These are phyloP conservation scores for Populus euphratica DNA, from an alignment of 345 rosid species.

Conservation along the genomic window DNA sequence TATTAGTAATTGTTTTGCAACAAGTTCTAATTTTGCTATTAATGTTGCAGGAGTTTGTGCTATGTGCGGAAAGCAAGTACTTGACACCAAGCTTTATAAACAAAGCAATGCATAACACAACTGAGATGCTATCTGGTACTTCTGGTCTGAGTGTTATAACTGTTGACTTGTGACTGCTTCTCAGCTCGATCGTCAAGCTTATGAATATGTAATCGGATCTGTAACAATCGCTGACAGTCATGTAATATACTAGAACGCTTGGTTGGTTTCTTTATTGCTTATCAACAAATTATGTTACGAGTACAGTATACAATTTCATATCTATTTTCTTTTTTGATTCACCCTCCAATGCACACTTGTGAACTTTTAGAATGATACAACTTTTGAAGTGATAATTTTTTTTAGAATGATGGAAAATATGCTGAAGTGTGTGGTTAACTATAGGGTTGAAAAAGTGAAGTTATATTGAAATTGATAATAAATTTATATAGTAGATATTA, in stretches of 20 bases:
- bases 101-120: constrained; percentile 74
- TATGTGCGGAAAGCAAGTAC: constrained; percentile 98
- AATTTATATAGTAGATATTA: no score
- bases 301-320: background rate
- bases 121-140: background rate
- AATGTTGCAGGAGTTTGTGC: constrained; percentile 78
- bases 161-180: background rate
- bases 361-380: no score
- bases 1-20: background rate
- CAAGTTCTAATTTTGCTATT: constrained; percentile 12
- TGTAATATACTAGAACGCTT: background rate
- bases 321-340: no score
- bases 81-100: constrained; percentile 92
- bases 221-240: background rate
- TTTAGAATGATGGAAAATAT: no score
- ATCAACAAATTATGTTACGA: background rate
- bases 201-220: background rate
- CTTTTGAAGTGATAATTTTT: no score
- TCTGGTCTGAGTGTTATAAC: background rate
- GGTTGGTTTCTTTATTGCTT: background rate
- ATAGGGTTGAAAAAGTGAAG: no score
- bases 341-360: no score
- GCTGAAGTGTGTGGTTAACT: no score
- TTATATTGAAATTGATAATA: no score
- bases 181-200: background rate